phyloP scores from a whole-genome alignment of 306 rosid species.

The Citrullus amarus region DNA sequence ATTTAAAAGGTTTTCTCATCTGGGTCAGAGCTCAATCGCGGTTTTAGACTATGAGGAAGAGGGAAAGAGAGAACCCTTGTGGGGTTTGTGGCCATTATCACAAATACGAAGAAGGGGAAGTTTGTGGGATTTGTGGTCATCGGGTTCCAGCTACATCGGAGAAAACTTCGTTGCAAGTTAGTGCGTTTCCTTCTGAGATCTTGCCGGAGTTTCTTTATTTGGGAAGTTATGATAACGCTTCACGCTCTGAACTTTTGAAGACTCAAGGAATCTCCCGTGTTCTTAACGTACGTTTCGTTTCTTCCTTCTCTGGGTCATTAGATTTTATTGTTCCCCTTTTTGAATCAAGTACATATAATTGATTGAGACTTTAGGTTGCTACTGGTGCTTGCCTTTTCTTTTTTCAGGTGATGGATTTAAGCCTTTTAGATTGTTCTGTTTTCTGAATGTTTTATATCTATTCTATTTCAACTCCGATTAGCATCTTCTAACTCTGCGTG shows the following conservation, averaged over 20 bases:
- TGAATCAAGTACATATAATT: neutral
- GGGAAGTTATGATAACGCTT: slow-evolving; percentile 96
- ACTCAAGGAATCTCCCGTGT: slow-evolving; percentile 91
- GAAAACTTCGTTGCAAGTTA: slow-evolving; percentile 52
- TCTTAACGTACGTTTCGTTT: slow-evolving; percentile 53
- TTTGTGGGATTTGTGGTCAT: slow-evolving; percentile 93
- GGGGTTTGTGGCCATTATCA: slow-evolving; percentile 97
- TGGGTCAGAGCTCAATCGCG: slow-evolving; percentile 25
- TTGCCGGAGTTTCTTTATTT: slow-evolving; percentile 81
- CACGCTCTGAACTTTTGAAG: slow-evolving; percentile 94
- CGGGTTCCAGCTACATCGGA: slow-evolving; percentile 69
- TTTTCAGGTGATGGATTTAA: neutral
- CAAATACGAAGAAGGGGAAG: slow-evolving; percentile 95
- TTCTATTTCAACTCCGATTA: neutral
- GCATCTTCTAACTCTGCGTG: neutral
- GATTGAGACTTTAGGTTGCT: neutral
- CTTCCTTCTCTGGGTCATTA: neutral
- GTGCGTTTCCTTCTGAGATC: slow-evolving; percentile 88
- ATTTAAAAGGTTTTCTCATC: slow-evolving; percentile 11
- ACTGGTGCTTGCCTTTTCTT: neutral
- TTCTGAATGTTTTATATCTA: neutral
- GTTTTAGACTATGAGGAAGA: slow-evolving; percentile 61
- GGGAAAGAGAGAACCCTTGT: slow-evolving; percentile 98
- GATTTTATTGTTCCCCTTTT: neutral
- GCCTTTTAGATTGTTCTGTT: neutral